Evolutionary conservation across 805 yeast genomes (phyloP).

Genomic region (Candida tallmaniae): DNA sequence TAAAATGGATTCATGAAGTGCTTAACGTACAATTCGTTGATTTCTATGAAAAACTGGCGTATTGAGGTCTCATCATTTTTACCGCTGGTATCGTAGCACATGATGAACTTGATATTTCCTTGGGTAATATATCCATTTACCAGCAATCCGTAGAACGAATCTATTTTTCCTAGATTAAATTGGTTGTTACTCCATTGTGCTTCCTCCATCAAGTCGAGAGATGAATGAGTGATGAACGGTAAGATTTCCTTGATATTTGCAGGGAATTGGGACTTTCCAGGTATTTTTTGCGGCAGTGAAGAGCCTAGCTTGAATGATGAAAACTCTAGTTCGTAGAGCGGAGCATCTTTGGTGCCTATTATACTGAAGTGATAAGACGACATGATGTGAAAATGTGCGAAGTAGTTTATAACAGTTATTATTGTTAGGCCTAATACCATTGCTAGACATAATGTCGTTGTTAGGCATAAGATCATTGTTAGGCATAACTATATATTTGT

Average conservation of each 20-base stretch:
- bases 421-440: too few species aligned
- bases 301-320: slow-evolving; percentile 51
- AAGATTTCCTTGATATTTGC: slow-evolving; percentile 70
- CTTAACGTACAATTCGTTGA: slow-evolving; percentile 85
- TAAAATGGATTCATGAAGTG: slow-evolving; percentile 85
- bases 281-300: slow-evolving; percentile 10
- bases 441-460: too few species aligned
- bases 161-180: slow-evolving; percentile 72
- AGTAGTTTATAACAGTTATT: too few species aligned
- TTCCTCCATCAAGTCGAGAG: slow-evolving; percentile 89
- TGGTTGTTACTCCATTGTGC: slow-evolving; percentile 70
- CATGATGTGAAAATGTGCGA: slow-evolving; percentile 8
- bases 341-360: slow-evolving; percentile 81
- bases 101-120: slow-evolving; percentile 76
- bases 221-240: slow-evolving; percentile 84
- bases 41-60: slow-evolving; percentile 77
- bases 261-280: slow-evolving; percentile 60
- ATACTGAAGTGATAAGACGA: slow-evolving; percentile 89
- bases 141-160: slow-evolving; percentile 75
- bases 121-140: slow-evolving; percentile 87
- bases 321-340: slow-evolving; percentile 83
- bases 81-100: slow-evolving; percentile 38
- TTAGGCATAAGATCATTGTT: too few species aligned
- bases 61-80: slow-evolving; percentile 62
- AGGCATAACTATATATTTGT: too few species aligned